These are phyloP conservation scores for Eimeria falciformis DNA, from an alignment of 169 alveolate species.

Conservation along the genomic window DNA sequence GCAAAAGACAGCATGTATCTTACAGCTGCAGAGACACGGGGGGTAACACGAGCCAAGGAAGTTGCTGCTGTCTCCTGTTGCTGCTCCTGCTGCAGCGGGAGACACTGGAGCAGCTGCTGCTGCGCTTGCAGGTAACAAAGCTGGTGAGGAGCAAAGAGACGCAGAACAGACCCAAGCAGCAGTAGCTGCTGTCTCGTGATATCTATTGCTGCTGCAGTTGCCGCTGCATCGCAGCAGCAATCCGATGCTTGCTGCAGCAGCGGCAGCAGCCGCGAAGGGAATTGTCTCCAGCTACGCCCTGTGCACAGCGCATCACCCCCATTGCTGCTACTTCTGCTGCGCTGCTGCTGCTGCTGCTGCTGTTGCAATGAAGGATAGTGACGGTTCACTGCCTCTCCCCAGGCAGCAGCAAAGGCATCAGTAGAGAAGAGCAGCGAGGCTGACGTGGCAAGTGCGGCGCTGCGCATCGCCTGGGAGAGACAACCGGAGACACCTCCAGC, in stretches of 20 bases:
- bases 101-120: not conserved
- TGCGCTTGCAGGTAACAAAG: not conserved
- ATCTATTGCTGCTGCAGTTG: constrained; percentile 3
- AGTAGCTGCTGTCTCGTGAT: constrained; percentile 13
- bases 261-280: not conserved
- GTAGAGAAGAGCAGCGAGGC: not conserved
- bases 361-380: constrained; percentile 2
- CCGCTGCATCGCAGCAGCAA: not conserved
- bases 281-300: not conserved
- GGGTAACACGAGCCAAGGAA: constrained; percentile 6
- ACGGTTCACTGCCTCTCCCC: not conserved
- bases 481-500: not conserved
- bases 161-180: constrained; percentile 7
- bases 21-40: not conserved
- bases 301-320: not conserved
- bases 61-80: not conserved
- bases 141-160: not conserved
- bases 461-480: not conserved
- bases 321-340: constrained; percentile 16
- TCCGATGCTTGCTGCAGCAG: not conserved
- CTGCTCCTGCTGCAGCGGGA: not conserved
- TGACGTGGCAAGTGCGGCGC: not conserved
- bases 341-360: constrained; percentile 41
- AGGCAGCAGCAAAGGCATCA: constrained; percentile 34
- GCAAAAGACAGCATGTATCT: not conserved